phyloP scores from a whole-genome alignment of 371 early-diverging fungal species.

The Haplosporangium sp. region DNA sequence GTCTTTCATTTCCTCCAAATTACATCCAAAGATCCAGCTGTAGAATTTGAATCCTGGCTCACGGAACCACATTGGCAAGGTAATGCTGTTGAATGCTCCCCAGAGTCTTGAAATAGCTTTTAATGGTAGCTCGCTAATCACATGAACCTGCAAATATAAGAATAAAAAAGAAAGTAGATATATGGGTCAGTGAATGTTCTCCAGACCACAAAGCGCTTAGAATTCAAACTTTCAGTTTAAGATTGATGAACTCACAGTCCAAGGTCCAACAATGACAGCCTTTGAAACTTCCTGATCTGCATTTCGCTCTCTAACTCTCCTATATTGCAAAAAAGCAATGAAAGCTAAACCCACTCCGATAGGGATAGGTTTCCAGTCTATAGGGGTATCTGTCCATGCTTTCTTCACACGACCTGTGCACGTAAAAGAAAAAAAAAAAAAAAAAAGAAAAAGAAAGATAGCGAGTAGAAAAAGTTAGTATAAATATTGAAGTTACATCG shows the following conservation, averaged over 20 bases:
- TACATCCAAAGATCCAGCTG: conserved; percentile 89
- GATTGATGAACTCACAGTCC: conserved; percentile 72
- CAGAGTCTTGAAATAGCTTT: conserved; percentile 90
- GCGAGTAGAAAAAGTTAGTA: too few species aligned
- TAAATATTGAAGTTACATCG: too few species aligned
- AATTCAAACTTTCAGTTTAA: background rate
- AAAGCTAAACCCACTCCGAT: conserved; percentile 83
- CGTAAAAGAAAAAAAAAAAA: too few species aligned
- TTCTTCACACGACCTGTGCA: conserved; percentile 47
- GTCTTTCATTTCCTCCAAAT: conserved; percentile 92
- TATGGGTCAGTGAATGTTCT: too few species aligned
- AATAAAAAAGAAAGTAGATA: background rate
- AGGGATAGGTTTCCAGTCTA: conserved; percentile 83
- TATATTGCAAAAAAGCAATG: conserved; percentile 77
- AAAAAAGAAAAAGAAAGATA: too few species aligned
- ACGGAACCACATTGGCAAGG: conserved; percentile 84
- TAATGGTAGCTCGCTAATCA: conserved; percentile 89
- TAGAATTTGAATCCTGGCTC: conserved; percentile 82
- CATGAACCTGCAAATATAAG: conserved; percentile 71
- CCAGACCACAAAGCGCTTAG: too few species aligned
- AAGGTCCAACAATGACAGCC: conserved; percentile 79
- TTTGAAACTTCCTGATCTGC: conserved; percentile 45
- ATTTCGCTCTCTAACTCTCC: conserved; percentile 57
- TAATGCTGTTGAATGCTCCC: conserved; percentile 89
- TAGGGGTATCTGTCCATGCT: conserved; percentile 69